Base-by-base conservation (phyloP, 306 rosid genomes). In the Alnus glutinosa region DNA sequence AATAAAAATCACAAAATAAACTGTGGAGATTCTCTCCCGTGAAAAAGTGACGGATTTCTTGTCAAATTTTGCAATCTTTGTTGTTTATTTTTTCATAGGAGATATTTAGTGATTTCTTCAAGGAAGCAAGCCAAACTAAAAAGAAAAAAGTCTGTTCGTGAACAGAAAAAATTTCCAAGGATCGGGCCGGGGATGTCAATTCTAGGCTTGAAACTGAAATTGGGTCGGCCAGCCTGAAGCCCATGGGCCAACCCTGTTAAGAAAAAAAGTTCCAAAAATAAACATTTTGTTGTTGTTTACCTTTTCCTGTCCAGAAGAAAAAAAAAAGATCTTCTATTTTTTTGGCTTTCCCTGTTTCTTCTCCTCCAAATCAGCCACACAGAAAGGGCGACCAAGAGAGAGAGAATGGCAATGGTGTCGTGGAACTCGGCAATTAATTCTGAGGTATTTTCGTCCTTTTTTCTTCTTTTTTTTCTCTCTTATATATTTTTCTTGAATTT, bases 341-440 rank as follows among this genome's bases (percentile, higher is more conserved):
- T 82, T 81, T 86, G 91, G 88, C 39, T 64, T 64, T 76, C 86
- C 34, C 28, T 23, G 28, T 23, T 77, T 42, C 63, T 61, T 63
- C 70, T 49, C 77, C 75, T 42, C 39, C 74, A 39, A 36, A 63
- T 28, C 58, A 77, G 69, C 80, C 85, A 6, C 71, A 72, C 10
- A 61, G 61, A 70, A n/a, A 51, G n/a, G 9, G 44, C 44, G 47
- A 44, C 19, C 39, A 51, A 15, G 50, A 12, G 10, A 48, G 19
- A 2, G 13, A 79, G 47, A 70, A 82, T 87, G 87, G 90, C 92
- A 75, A 77, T 88, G 97, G 89, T 80, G 67, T 85, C 87, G 6
- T 85, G 79, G 82, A 85, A 78, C 78, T 47, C 67, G 1, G 50
- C 75, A 28, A 46, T 49, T 64, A 51, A 54, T 14, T 23, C 8